These are phyloP conservation scores for Boletus rubescentipes DNA, from an alignment of 768 basidiomycete species.

Conservation along the genomic window DNA sequence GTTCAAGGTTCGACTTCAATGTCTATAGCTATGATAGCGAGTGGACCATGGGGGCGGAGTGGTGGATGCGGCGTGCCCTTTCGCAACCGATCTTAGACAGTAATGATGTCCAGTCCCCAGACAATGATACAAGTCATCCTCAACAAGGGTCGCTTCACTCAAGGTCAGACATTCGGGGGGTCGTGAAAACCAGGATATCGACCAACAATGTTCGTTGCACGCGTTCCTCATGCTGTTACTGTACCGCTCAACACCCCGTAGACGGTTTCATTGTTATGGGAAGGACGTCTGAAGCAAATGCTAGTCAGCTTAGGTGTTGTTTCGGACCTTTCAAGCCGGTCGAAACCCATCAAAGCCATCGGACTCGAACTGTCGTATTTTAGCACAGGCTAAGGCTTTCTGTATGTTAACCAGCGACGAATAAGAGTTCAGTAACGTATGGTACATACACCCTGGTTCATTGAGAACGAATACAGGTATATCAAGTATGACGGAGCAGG, in stretches of 20 bases:
- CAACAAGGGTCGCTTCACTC: constrained; percentile 8
- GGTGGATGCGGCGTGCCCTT: constrained; percentile 79
- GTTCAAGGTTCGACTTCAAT: constrained; percentile 93
- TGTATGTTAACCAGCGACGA: constrained; percentile 5
- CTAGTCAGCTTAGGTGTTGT: constrained; percentile 87
- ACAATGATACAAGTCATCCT: constrained; percentile 7
- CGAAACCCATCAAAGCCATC: constrained; percentile 84
- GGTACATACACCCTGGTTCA: constrained; percentile 19
- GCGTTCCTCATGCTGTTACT: background rate
- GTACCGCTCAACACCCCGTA: constrained; percentile 29
- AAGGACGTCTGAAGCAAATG: constrained; percentile 87
- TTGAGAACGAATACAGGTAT: constrained; percentile 23
- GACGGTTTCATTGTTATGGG: constrained; percentile 93
- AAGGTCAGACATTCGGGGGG: constrained; percentile 58
- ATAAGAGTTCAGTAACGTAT: constrained; percentile 20
- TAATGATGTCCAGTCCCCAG: background rate
- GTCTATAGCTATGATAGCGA: constrained; percentile 97
- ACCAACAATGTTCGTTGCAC: constrained; percentile 73
- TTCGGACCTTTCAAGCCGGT: constrained; percentile 83
- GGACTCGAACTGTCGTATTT: constrained; percentile 96
- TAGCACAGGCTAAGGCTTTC: constrained; percentile 48
- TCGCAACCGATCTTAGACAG: constrained; percentile 24
- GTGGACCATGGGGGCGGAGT: constrained; percentile 93
- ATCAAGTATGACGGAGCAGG: constrained; percentile 12
- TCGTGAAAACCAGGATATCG: constrained; percentile 86